Evolutionary conservation across 768 basidiomycete species (phyloP).

Genomic region (Tylopilus balloui): DNA sequence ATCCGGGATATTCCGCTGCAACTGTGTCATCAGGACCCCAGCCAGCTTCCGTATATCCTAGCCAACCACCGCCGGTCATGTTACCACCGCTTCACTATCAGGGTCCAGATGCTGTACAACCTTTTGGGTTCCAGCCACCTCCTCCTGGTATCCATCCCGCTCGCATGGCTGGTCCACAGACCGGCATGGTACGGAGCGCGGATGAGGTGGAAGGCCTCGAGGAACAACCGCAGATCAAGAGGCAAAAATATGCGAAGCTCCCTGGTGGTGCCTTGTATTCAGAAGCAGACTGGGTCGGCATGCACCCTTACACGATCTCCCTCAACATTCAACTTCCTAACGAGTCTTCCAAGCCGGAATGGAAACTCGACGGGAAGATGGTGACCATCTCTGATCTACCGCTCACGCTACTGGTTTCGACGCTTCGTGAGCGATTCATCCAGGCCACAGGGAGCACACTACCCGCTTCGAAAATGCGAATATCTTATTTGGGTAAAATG

Average conservation of each 20-base stretch:
- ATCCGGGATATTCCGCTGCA: conserved; percentile 69
- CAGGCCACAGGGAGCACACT: conserved; percentile 74
- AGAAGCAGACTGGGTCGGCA: conserved; percentile 83
- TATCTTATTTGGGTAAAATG: conserved; percentile 80
- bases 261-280: conserved; percentile 82
- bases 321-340: conserved; percentile 80
- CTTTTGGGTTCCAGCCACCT: conserved; percentile 75
- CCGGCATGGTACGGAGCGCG: conserved; percentile 72
- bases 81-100: conserved; percentile 83
- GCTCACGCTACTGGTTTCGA: conserved; percentile 79
- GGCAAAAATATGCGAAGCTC: conserved; percentile 80
- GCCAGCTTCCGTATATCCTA: conserved; percentile 68
- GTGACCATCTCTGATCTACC: conserved; percentile 81
- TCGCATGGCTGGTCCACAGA: conserved; percentile 56
- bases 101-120: conserved; percentile 68
- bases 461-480: conserved; percentile 71
- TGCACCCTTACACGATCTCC: conserved; percentile 90
- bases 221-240: conserved; percentile 77
- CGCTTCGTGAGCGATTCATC: conserved; percentile 84
- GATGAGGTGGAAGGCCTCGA: conserved; percentile 78
- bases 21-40: conserved; percentile 90
- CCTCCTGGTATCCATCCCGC: conserved; percentile 66
- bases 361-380: conserved; percentile 82
- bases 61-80: conserved; percentile 66
- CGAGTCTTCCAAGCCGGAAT: conserved; percentile 82